Evolutionary conservation across 257 asterid species (phyloP).

Genomic region (Ehretia macrophylla): DNA sequence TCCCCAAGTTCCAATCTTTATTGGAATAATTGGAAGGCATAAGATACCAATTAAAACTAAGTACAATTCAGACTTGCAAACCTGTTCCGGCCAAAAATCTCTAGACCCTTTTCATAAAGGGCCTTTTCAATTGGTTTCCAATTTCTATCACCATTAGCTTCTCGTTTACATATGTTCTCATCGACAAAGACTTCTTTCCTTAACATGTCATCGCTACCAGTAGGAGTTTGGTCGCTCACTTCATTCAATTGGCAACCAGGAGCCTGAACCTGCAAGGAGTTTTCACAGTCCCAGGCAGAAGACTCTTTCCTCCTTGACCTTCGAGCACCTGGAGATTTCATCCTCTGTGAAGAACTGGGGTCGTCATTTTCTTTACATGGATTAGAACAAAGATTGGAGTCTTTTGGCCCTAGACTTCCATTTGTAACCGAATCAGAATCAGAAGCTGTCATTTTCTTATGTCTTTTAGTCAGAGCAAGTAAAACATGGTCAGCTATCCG

Average conservation of each 20-base stretch:
- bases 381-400: slow-evolving; percentile 33
- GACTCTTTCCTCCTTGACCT: slow-evolving; percentile 54
- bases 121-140: slow-evolving; percentile 92
- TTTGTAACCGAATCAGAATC: slow-evolving; percentile 56
- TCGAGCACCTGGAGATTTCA: slow-evolving; percentile 46
- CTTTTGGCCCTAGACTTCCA: slow-evolving; percentile 42
- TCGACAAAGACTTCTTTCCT: slow-evolving; percentile 47
- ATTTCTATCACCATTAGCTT: slow-evolving; percentile 37
- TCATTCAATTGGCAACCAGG: slow-evolving; percentile 48
- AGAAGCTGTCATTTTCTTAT: slow-evolving; percentile 48
- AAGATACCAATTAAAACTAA: slow-evolving; percentile 13
- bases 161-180: slow-evolving; percentile 45
- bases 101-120: slow-evolving; percentile 82
- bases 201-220: slow-evolving; percentile 37
- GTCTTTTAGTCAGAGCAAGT: slow-evolving; percentile 61
- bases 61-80: slow-evolving; percentile 23
- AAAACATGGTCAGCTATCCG: slow-evolving; percentile 78
- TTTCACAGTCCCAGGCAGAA: slow-evolving; percentile 31
- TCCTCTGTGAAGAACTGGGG: slow-evolving; percentile 29
- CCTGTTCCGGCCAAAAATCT: slow-evolving; percentile 92
- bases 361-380: slow-evolving; percentile 44
- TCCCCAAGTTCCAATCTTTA: too few relatives aligned
- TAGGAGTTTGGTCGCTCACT: slow-evolving; percentile 34
- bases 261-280: slow-evolving; percentile 42
- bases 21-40: background rate